These are phyloP conservation scores for Melanogaster broomeanus DNA, from an alignment of 768 basidiomycete genomes.

Conservation along the genomic window DNA sequence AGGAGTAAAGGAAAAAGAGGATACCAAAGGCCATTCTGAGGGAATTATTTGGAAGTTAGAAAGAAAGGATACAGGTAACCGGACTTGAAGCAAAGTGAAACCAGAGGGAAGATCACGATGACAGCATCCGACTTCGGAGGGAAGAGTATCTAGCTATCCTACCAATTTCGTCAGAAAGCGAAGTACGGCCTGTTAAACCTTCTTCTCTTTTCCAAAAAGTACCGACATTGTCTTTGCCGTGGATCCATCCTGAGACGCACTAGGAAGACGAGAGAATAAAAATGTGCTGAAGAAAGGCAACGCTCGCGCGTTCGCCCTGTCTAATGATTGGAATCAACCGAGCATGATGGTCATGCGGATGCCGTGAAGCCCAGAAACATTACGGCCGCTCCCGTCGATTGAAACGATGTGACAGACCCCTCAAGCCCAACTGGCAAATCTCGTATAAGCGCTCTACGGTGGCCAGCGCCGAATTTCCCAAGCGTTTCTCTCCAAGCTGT, in stretches of 20 bases:
- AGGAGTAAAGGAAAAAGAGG: slow-evolving; percentile 57
- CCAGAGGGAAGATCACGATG: slow-evolving; percentile 5
- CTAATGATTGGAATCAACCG: slow-evolving; percentile 43
- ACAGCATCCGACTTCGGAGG: neutral
- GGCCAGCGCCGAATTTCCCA: too few relatives aligned
- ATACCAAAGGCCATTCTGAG: slow-evolving; percentile 47
- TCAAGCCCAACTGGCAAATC: too few relatives aligned
- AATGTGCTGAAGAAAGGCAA: slow-evolving; percentile 38
- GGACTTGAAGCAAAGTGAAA: slow-evolving; percentile 31
- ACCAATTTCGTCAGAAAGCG: slow-evolving; percentile 28
- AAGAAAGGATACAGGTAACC: slow-evolving; percentile 53
- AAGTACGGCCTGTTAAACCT: slow-evolving; percentile 27
- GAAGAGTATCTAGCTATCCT: neutral
- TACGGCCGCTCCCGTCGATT: slow-evolving; percentile 38
- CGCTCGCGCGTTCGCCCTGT: slow-evolving; percentile 41
- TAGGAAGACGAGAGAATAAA: slow-evolving; percentile 39
- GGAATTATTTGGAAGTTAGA: slow-evolving; percentile 60
- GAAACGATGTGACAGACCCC: slow-evolving; percentile 50
- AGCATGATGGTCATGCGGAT: slow-evolving; percentile 58
- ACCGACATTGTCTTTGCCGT: neutral
- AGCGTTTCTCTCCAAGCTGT: too few relatives aligned
- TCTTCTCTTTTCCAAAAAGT: slow-evolving; percentile 16
- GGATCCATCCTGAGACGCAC: slow-evolving; percentile 33
- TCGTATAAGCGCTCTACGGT: too few relatives aligned
- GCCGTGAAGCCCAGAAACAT: slow-evolving; percentile 53